Evolutionary conservation across 306 rosid species (phyloP), one percentile per base, ranked within the genome.

Genomic region (Prunus padus): DNA sequence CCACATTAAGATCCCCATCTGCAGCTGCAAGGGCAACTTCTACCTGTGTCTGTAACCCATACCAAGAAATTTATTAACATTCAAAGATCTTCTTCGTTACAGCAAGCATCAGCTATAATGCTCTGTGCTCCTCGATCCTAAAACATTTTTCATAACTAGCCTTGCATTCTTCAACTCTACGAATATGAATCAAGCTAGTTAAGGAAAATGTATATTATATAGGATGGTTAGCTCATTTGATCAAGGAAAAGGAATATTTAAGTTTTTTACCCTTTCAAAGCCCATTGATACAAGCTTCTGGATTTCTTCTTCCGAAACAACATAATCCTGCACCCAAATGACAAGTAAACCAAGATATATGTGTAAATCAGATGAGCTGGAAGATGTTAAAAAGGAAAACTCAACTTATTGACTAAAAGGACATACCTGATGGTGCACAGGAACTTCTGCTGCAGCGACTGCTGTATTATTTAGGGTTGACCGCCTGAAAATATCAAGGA

Each of bases 1-100:
- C 98, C 69, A 92, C 92, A 45, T 85, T 87, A 75, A 95, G 82
- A 85, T 95, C 96, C 40, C 97, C 96, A 65, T 95, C 98, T 25
- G 98, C 98, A n/a, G 98, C 98, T 54, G 93, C 97, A 46, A 95
- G 83, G 4, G 98, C 97, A 74, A 95, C 98, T 83, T 95, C 98
- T 70, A 95, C 98, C 81, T 95, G 98, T 14, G 97, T 95, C 98
- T 95, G 96, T 70, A 84, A 78, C 50, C 69, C 37, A 82, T 40
- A 68, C 72, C 42, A 82, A 69, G 56, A 82, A 30, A 73, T 7
- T 30, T 7, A 8, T 72, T 74, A 42, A 80, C 76, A 74, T 69
- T 60, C 18, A 73, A 14, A 23, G 23, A 31, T 31, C n/a, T 30
- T 30, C 8, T 13, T 18, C n/a, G 30, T 6, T 14, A 19, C 44